A percentile compares a stretch with the other conserved stretches of the same genome.
Conservation (phyloP, 2,329 filamentous ascomycete species). For the Penicillium hesseltinei region DNA sequence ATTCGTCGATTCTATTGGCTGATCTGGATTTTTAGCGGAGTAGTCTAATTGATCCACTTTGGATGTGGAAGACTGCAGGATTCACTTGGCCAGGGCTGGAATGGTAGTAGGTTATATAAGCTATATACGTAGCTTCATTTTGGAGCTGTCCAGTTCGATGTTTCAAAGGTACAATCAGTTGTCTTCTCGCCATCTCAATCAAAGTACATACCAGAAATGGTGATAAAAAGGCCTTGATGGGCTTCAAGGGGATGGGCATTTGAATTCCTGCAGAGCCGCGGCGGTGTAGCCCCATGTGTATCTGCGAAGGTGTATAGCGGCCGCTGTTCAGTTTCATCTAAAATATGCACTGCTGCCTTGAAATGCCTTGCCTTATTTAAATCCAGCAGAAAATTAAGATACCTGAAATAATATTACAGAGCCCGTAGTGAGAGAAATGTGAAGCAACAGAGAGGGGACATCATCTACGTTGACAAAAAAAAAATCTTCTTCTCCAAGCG, state of each 20-base stretch:
- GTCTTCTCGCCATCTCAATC: too few relatives aligned
- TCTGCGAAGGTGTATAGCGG: too few relatives aligned
- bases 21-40: neutral
- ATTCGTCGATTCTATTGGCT: neutral
- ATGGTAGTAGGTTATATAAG: neutral
- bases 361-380: too few relatives aligned
- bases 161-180: neutral
- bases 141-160: neutral
- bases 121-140: neutral
- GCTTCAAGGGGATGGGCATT: neutral
- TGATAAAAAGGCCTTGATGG: neutral
- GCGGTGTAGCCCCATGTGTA: neutral
- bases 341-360: too few relatives aligned
- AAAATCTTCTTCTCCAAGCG: too few relatives aligned
- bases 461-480: too few relatives aligned
- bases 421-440: too few relatives aligned
- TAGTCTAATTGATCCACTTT: conserved; percentile 7
- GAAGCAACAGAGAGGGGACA: too few relatives aligned
- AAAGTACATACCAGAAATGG: neutral
- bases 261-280: neutral
- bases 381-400: too few relatives aligned
- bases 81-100: neutral
- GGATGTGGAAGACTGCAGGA: neutral
- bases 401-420: too few relatives aligned
- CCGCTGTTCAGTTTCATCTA: too few relatives aligned